Percentiles rank a stretch among this genome's conserved stretches.
Evolutionary conservation across 768 basidiomycete species (phyloP).

Genomic region (Lanmaoa pseudosensibilis): DNA sequence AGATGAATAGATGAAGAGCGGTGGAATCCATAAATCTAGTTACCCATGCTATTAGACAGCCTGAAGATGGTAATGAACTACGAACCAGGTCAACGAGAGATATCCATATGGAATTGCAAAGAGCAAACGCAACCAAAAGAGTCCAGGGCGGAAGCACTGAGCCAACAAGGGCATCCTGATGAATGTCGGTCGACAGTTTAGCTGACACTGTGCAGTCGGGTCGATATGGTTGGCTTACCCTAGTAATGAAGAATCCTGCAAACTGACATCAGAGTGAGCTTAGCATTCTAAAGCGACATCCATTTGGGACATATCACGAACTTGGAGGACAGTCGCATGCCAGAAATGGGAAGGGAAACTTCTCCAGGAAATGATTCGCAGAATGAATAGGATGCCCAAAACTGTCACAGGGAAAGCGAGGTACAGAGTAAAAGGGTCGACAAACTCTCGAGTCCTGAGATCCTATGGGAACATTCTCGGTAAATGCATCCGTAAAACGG

Average conservation of each 20-base stretch:
- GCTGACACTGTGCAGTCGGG: neutral
- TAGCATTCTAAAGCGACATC: neutral
- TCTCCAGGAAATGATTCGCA: conserved; percentile 21
- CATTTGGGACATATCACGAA: conserved; percentile 16
- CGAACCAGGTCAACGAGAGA: conserved; percentile 28
- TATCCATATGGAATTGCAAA: conserved; percentile 23
- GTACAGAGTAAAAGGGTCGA: conserved; percentile 23
- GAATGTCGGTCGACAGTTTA: neutral
- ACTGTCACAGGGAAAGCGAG: conserved; percentile 26
- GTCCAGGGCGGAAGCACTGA: neutral
- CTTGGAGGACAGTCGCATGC: conserved; percentile 37
- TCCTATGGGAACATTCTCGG: conserved; percentile 17
- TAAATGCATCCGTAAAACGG: neutral
- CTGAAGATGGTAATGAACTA: neutral
- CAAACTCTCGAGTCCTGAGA: conserved; percentile 15
- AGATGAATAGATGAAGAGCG: conserved; percentile 16
- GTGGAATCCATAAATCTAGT: conserved; percentile 27
- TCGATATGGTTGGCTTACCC: conserved; percentile 16
- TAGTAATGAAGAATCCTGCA: conserved; percentile 34
- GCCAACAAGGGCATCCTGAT: conserved; percentile 22
- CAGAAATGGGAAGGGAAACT: conserved; percentile 26
- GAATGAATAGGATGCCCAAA: conserved; percentile 20
- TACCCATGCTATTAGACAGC: neutral
- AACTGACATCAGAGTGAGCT: conserved; percentile 23
- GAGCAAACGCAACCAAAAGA: conserved; percentile 18